A percentile compares a stretch with the other conserved stretches of the same genome.
Conservation (phyloP, 352 stramenopile species). For the Globisporangium splendens region DNA sequence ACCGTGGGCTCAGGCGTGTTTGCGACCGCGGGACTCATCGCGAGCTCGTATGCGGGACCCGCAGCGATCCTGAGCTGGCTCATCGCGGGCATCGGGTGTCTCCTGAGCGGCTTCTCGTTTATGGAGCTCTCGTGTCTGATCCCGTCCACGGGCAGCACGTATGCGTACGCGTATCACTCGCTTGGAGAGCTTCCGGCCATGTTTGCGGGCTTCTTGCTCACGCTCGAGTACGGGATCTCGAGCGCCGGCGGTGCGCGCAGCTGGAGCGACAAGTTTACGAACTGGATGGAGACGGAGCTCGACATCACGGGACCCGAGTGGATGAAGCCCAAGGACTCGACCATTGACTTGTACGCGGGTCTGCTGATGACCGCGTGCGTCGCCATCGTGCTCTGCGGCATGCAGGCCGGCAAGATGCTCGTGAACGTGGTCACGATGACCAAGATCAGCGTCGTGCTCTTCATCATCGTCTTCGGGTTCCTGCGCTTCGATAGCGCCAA, state of each 20-base stretch:
- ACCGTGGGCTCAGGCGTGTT: slow-evolving; percentile 95
- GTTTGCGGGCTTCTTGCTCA: slow-evolving; percentile 85
- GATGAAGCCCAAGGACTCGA: slow-evolving; percentile 67
- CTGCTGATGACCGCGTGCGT: slow-evolving; percentile 74
- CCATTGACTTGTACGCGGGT: slow-evolving; percentile 66
- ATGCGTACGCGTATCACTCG: slow-evolving; percentile 92
- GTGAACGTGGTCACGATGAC: slow-evolving; percentile 90
- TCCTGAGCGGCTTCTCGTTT: slow-evolving; percentile 85
- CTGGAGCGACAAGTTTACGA: slow-evolving; percentile 93
- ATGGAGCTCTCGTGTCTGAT: slow-evolving; percentile 89
- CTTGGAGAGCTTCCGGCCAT: slow-evolving; percentile 92
- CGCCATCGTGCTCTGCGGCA: slow-evolving; percentile 70
- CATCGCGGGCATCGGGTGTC: slow-evolving; percentile 75
- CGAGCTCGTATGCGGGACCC: slow-evolving; percentile 63
- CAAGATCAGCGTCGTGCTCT: slow-evolving; percentile 88
- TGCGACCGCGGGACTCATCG: slow-evolving; percentile 72
- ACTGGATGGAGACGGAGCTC: slow-evolving; percentile 68
- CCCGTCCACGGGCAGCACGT: slow-evolving; percentile 88
- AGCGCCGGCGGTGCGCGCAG: slow-evolving; percentile 87
- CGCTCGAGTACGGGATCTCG: slow-evolving; percentile 92
- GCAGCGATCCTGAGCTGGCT: slow-evolving; percentile 83
- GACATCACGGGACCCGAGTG: slow-evolving; percentile 36
- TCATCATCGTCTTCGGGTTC: slow-evolving; percentile 91
- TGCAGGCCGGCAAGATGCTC: slow-evolving; percentile 86
- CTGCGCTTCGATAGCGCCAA: slow-evolving; percentile 79